A percentile compares a stretch with the other conserved stretches of the same genome.
Evolutionary conservation across 257 asterid species (phyloP).

Genomic region (Lithospermum erythrorhizon): DNA sequence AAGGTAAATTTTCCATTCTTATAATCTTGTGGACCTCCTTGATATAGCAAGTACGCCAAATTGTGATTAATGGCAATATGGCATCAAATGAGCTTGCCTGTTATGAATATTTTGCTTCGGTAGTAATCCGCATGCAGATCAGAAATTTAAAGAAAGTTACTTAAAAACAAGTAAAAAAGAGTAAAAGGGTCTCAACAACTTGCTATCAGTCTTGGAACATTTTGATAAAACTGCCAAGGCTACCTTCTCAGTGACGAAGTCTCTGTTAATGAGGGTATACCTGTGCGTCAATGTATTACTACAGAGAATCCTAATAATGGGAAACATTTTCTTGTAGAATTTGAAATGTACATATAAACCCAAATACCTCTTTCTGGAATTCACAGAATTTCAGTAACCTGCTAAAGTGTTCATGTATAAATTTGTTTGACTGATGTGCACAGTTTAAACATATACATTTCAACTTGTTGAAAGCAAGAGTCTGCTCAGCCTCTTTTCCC

Average conservation of each 20-base stretch:
- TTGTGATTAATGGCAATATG: neutral
- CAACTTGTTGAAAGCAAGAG: neutral
- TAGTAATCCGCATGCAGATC: too few species aligned
- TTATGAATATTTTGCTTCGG: neutral
- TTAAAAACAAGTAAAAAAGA: too few species aligned
- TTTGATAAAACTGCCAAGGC: too few species aligned
- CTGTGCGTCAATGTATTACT: neutral
- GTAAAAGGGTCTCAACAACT: too few species aligned
- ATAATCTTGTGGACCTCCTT: constrained; percentile 5
- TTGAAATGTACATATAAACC: neutral
- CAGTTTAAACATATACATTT: neutral
- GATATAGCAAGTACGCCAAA: neutral
- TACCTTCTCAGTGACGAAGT: too few species aligned
- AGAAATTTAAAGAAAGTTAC: too few species aligned
- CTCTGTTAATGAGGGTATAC: too few species aligned
- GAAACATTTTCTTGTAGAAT: neutral
- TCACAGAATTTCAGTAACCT: neutral
- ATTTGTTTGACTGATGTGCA: neutral
- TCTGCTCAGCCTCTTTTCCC: neutral
- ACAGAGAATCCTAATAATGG: neutral
- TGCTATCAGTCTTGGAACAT: too few species aligned
- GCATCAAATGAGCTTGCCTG: neutral
- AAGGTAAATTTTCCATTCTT: constrained; percentile 35
- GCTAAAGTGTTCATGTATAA: neutral
- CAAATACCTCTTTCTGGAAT: neutral